A percentile compares a stretch with the other conserved stretches of the same genome.
These are phyloP conservation scores for Trichophyton schoenleinii DNA, from an alignment of 2,329 filamentous ascomycete species.

Conservation along the genomic window DNA sequence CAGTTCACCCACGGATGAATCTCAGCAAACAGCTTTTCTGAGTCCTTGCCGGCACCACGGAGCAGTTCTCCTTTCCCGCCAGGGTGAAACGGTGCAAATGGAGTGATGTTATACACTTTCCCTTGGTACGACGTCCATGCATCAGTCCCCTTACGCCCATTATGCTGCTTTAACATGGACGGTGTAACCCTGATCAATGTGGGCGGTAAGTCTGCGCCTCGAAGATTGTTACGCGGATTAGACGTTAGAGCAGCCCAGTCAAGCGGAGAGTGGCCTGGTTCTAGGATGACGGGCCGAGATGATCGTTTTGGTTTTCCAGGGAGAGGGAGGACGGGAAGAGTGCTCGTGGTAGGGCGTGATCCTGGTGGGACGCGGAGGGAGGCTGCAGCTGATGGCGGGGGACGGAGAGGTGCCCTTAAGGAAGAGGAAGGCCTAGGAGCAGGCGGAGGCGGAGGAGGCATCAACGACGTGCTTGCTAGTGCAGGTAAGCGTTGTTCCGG, in stretches of 20 bases:
- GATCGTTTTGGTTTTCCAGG: constrained; percentile 36
- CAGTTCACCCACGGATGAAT: constrained; percentile 57
- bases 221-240: constrained; percentile 51
- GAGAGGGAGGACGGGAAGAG: constrained; percentile 32
- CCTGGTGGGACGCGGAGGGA: constrained; percentile 31
- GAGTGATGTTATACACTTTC: constrained; percentile 85
- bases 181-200: constrained; percentile 65
- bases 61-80: constrained; percentile 56
- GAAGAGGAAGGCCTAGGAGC: constrained; percentile 9
- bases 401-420: constrained; percentile 21
- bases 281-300: constrained; percentile 53
- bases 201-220: constrained; percentile 40
- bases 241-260: constrained; percentile 80
- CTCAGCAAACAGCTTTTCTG: constrained; percentile 49
- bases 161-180: constrained; percentile 62
- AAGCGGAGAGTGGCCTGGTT: constrained; percentile 85
- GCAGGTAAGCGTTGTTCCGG: not conserved
- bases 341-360: constrained; percentile 28
- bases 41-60: constrained; percentile 52
- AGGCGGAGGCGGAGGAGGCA: constrained; percentile 16
- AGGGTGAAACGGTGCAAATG: constrained; percentile 82
- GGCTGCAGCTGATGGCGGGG: constrained; percentile 34
- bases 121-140: constrained; percentile 86
- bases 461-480: constrained; percentile 5
- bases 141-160: constrained; percentile 69